phyloP scores from a whole-genome alignment of 129 eudicot species.

The Flaveria linearis region DNA sequence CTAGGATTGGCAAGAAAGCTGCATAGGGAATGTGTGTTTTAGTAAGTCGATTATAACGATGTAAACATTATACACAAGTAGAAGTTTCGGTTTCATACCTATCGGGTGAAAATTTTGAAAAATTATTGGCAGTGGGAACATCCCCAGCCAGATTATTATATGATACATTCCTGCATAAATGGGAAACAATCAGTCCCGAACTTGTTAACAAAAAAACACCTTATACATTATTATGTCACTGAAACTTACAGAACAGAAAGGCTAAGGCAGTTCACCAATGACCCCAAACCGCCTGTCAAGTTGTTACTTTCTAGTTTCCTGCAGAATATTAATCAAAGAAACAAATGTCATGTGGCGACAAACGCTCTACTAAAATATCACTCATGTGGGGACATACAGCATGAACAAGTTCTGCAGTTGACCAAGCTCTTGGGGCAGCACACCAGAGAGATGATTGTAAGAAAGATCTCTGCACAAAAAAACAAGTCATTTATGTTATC shows the following conservation, averaged over 20 bases:
- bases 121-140: slow-evolving; percentile 78
- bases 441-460: slow-evolving; percentile 72
- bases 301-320: slow-evolving; percentile 82
- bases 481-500: background rate
- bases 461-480: slow-evolving; percentile 69
- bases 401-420: slow-evolving; percentile 88
- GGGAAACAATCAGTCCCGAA: slow-evolving; percentile 5
- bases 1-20: slow-evolving; percentile 81
- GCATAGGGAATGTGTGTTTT: slow-evolving; percentile 14
- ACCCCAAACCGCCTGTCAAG: slow-evolving; percentile 72
- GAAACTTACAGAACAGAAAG: slow-evolving; percentile 69
- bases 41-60: background rate
- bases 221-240: background rate
- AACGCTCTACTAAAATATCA: background rate
- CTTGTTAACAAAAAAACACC: background rate
- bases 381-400: slow-evolving; percentile 54
- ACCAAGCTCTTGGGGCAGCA: slow-evolving; percentile 75
- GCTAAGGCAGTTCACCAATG: slow-evolving; percentile 77
- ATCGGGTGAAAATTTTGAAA: slow-evolving; percentile 86
- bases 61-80: background rate
- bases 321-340: slow-evolving; percentile 22
- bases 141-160: slow-evolving; percentile 79
- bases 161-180: slow-evolving; percentile 72
- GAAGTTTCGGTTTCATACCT: slow-evolving; percentile 45
- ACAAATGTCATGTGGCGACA: slow-evolving; percentile 8